These are phyloP conservation scores for Ustilago sp. DNA, from an alignment of 1,284 basidiomycete genomes.

Conservation along the genomic window DNA sequence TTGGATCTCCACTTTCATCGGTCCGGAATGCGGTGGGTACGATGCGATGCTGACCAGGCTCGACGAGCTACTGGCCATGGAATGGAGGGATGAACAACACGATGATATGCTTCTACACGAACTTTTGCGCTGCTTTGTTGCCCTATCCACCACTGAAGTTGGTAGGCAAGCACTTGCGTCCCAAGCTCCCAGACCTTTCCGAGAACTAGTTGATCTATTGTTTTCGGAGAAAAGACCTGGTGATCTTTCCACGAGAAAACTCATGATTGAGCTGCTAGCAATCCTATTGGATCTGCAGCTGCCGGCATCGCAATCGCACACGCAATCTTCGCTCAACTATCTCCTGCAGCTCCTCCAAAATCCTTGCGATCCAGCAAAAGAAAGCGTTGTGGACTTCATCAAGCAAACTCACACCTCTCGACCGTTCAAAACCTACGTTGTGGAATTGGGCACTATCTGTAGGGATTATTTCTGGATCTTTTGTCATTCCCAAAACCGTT, in stretches of 20 bases:
- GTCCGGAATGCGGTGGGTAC: conserved; percentile 80
- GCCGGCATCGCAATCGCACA: conserved; percentile 47
- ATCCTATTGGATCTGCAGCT: conserved; percentile 68
- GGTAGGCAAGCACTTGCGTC: conserved; percentile 78
- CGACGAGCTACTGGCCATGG: conserved; percentile 91
- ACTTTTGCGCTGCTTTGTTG: conserved; percentile 91
- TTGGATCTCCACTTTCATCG: conserved; percentile 93
- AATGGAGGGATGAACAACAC: conserved; percentile 99
- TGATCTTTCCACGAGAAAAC: conserved; percentile 86
- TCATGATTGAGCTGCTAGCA: conserved; percentile 84
- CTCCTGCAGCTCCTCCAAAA: conserved; percentile 61
- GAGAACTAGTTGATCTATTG: conserved; percentile 82
- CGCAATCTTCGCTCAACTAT: conserved; percentile 50
- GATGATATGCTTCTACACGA: conserved; percentile 95
- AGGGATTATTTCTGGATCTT: conserved; percentile 98
- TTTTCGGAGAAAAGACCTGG: conserved; percentile 98
- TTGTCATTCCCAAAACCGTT: conserved; percentile 91
- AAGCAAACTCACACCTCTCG: conserved; percentile 83
- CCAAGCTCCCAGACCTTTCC: conserved; percentile 85
- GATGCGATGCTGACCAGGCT: conserved; percentile 82
- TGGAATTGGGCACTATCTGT: conserved; percentile 88
- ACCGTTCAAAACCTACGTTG: conserved; percentile 89
- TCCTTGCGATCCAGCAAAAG: conserved; percentile 42
- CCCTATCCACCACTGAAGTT: conserved; percentile 87
- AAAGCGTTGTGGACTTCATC: conserved; percentile 78